phyloP scores from a whole-genome alignment of 352 stramenopile species.

The Phytophthora agathidicida region DNA sequence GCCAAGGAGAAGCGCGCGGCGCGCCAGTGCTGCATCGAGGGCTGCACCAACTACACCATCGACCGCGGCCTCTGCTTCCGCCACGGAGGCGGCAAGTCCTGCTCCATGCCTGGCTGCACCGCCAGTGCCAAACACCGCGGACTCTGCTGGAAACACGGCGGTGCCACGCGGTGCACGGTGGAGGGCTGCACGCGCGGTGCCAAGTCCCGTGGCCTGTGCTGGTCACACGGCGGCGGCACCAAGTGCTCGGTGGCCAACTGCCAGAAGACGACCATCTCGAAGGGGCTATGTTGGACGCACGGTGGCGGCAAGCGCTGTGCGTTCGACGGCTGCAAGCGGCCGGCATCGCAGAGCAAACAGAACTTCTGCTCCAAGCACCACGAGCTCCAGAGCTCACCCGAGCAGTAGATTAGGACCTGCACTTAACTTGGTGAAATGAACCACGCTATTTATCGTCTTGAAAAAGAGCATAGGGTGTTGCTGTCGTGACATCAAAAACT shows the following conservation, averaged over 20 bases:
- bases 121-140: slow-evolving; percentile 58
- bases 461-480: too few relatives aligned
- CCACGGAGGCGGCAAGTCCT: slow-evolving; percentile 54
- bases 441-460: too few relatives aligned
- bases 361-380: slow-evolving; percentile 29
- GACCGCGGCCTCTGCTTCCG: slow-evolving; percentile 55
- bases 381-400: too few relatives aligned
- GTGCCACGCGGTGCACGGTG: slow-evolving; percentile 28
- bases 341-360: slow-evolving; percentile 50
- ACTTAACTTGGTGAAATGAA: too few relatives aligned
- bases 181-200: slow-evolving; percentile 49
- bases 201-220: slow-evolving; percentile 75
- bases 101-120: slow-evolving; percentile 46
- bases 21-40: slow-evolving; percentile 43
- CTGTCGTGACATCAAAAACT: too few relatives aligned
- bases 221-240: slow-evolving; percentile 76
- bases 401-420: too few relatives aligned
- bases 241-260: slow-evolving; percentile 41
- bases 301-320: slow-evolving; percentile 44
- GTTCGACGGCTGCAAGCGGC: slow-evolving; percentile 33
- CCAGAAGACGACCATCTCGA: slow-evolving; percentile 48
- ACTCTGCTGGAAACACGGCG: slow-evolving; percentile 41
- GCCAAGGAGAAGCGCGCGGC: slow-evolving; percentile 20
- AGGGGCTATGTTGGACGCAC: slow-evolving; percentile 46
- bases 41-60: slow-evolving; percentile 58